Evolutionary conservation across 441 rosid genomes (phyloP).

Genomic region (Adansonia rubrostipa): DNA sequence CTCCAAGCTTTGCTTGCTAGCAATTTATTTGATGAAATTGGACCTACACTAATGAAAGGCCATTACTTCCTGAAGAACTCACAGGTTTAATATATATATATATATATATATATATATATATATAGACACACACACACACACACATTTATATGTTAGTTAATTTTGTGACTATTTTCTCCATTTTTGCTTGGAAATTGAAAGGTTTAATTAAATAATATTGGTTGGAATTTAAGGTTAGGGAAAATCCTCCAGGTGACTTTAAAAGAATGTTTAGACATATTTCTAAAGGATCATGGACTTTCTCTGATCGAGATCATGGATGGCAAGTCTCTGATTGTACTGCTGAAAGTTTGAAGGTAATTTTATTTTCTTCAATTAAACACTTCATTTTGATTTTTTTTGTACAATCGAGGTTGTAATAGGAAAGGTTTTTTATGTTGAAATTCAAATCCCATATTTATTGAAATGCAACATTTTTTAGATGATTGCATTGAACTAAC

Average conservation of each 20-base stretch:
- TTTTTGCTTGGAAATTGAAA: background rate
- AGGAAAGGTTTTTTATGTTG: too few species aligned
- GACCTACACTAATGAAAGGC: conserved; percentile 43
- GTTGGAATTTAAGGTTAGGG: conserved; percentile 29
- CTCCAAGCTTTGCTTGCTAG: conserved; percentile 51
- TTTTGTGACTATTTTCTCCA: background rate
- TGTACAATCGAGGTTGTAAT: too few species aligned
- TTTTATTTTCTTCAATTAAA: background rate
- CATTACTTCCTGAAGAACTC: conserved; percentile 55
- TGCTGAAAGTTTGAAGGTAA: conserved; percentile 41
- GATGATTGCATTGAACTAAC: too few species aligned
- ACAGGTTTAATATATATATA: conserved; percentile 39
- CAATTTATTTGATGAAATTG: conserved; percentile 42
- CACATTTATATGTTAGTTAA: background rate
- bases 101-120: too few species aligned
- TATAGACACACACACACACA: too few species aligned
- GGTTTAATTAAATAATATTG: background rate
- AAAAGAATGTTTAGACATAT: conserved; percentile 39
- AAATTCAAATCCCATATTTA: too few species aligned
- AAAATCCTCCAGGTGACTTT: conserved; percentile 41
- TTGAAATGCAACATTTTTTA: too few species aligned
- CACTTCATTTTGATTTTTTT: background rate
- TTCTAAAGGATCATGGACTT: conserved; percentile 51
- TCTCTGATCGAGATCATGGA: conserved; percentile 18
- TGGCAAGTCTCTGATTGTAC: conserved; percentile 55